Evolutionary conservation across 2,329 filamentous ascomycete genomes (phyloP).

Genomic region (Aspergillus eucalypticola): DNA sequence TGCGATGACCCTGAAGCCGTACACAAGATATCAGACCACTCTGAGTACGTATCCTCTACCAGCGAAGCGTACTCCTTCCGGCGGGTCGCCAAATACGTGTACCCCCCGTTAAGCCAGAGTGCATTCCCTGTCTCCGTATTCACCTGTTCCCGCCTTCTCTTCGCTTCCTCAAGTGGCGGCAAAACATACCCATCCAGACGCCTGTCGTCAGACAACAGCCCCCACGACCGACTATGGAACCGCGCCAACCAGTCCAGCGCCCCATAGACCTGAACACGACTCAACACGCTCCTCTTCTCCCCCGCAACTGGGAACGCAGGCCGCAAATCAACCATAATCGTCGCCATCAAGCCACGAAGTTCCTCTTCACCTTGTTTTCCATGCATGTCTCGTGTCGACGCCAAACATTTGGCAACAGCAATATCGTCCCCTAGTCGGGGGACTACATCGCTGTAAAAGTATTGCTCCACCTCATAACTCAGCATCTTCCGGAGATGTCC

Average conservation of each 20-base stretch:
- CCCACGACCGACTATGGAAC: constrained; percentile 62
- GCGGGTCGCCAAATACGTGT: constrained; percentile 68
- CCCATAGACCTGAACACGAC: constrained; percentile 50
- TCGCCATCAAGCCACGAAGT: constrained; percentile 49
- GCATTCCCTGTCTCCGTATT: constrained; percentile 23
- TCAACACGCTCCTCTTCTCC: constrained; percentile 44
- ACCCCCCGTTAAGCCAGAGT: constrained; percentile 67
- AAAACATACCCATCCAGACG: constrained; percentile 34
- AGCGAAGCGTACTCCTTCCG: constrained; percentile 57
- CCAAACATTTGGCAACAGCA: constrained; percentile 54
- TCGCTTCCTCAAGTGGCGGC: constrained; percentile 58
- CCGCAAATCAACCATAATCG: constrained; percentile 59
- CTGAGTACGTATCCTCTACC: constrained; percentile 48
- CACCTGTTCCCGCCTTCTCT: constrained; percentile 28
- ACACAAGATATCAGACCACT: constrained; percentile 59
- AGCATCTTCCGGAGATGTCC: constrained; percentile 66
- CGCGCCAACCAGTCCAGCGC: constrained; percentile 63
- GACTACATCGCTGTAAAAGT: constrained; percentile 62
- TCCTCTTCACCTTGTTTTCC: constrained; percentile 28
- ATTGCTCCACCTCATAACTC: constrained; percentile 67
- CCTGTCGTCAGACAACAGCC: constrained; percentile 22
- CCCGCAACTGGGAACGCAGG: constrained; percentile 56
- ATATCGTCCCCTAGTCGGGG: constrained; percentile 48
- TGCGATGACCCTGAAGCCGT: constrained; percentile 18
- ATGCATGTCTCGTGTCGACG: constrained; percentile 41